These are phyloP conservation scores for Cardamine resedifolia DNA, from an alignment of 345 rosid genomes.

Conservation along the genomic window DNA sequence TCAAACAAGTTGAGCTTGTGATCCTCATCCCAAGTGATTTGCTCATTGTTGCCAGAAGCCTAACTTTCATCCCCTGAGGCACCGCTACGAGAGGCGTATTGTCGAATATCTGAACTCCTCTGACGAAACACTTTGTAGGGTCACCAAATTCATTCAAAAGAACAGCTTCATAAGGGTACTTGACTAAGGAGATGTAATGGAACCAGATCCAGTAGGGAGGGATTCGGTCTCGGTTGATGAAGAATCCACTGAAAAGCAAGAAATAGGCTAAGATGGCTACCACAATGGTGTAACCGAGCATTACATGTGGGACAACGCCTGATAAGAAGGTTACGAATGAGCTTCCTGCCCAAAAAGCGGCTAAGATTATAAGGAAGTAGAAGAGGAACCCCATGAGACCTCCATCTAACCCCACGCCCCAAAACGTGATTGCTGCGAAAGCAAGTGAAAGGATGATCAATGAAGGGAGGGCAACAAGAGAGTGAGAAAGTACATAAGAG, in stretches of 20 bases:
- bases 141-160: slow-evolving; percentile 36
- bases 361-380: slow-evolving; percentile 45
- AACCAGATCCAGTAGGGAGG: slow-evolving; percentile 46
- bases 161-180: slow-evolving; percentile 45
- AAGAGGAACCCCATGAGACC: slow-evolving; percentile 48
- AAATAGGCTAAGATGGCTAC: slow-evolving; percentile 53
- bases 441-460: slow-evolving; percentile 42
- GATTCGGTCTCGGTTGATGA: slow-evolving; percentile 40
- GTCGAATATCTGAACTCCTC: slow-evolving; percentile 45
- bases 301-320: slow-evolving; percentile 49
- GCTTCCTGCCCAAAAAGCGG: slow-evolving; percentile 43
- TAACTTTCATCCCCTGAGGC: slow-evolving; percentile 34
- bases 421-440: slow-evolving; percentile 47
- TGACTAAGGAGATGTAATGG: slow-evolving; percentile 42
- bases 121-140: slow-evolving; percentile 40
- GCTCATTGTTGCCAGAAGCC: slow-evolving; percentile 31
- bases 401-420: slow-evolving; percentile 59
- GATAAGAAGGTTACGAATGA: slow-evolving; percentile 47
- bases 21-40: slow-evolving; percentile 40
- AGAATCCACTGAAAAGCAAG: slow-evolving; percentile 44
- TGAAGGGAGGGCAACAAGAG: slow-evolving; percentile 49
- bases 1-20: slow-evolving; percentile 42
- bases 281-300: slow-evolving; percentile 51
- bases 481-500: slow-evolving; percentile 53
- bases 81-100: slow-evolving; percentile 33